Evolutionary conservation across 805 yeast species (phyloP), one percentile per base, ranked within the genome.

Genomic region (Candida oleophila): DNA sequence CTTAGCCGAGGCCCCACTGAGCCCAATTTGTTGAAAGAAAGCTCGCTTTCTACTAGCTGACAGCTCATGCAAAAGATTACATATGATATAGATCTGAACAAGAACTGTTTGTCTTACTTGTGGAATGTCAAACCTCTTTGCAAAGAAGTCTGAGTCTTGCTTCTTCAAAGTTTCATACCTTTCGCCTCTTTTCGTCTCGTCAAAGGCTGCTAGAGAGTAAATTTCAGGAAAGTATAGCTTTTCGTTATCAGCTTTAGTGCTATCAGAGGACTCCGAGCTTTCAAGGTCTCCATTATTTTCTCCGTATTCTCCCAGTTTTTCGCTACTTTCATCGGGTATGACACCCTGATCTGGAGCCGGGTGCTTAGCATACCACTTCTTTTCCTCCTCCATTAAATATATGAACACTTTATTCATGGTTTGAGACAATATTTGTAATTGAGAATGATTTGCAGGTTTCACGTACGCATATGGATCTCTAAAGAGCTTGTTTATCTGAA

Each of bases 401-500:
- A 57, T 53, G 43, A 54, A 63, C 5, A 73, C 61, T n/a, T 61
- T 55, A 16, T 48, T 44, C 45, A 68, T 48, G 3, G 62, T 55
- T 4, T 60, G 64, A n/a, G 56, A 51, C 15, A 59, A 48, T 2
- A 49, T 43, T 3, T 55, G 51, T 15, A 69, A 54, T 21, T 51
- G 56, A 8, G 57, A 48, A 2, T 51, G 49, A 28, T 57, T 57
- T 3, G 50, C 34, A 18, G 54, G 57, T 39, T 60, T 61, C 33
- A 71, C 50, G 39, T 50, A 66, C 16, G 49, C 25, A 49, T 65
- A 65, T 1, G 77, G 77, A 50, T 71, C 70, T 22, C 68, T 55
- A 28, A 71, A 60, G 4, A 68, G 46, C 39, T 58, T 61, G 19
- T 62, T 57, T 19, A 71, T 52, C 35, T 48, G 57, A 16, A 68